Base-by-base conservation (phyloP, 768 basidiomycete species). In the Russula ochroleuca region DNA sequence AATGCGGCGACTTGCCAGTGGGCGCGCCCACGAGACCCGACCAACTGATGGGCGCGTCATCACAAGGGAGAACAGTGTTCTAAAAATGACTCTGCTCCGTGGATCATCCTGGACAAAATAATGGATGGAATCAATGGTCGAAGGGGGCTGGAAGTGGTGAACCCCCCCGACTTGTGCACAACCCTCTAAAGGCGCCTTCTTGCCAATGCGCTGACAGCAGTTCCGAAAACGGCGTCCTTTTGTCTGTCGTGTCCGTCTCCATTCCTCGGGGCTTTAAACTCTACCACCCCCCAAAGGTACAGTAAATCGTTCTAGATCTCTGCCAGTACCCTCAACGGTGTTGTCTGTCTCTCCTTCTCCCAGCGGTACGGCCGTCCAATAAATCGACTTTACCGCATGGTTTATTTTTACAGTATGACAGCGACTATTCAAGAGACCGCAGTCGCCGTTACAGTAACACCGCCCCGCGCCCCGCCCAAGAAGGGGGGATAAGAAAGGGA, bases 141-240 rank as follows among this genome's bases (percentile, higher is more conserved):
- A 31, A 38, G 41, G 40, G 17, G 41, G n/a, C 3, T n/a, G 43
- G n/a, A n/a, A 37, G 14, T 35, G 7, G 17, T 37, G 33, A 28
- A 35, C 28, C 33, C 11, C 33, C 11, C 51, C 51, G 6, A n/a
- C 31, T 23, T 11, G 4, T 11, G 15, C 40, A 17, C 40, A 41
- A 51, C 17, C 50, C 37, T 37, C 45, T 28, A 13, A 47, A 38
- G 45, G 57, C 37, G 45, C 37, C 45, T 45, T 25, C 21, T 55
- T 48, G 21, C 23, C 45, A 14, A 11, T 5, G 45, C 45, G 45
- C 21, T 41, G 50, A 64, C 52, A 31, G 38, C 38, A 25, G 41
- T 48, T 55, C 63, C 52, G 38, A 41, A 64, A 35, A 54, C 38
- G 38, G 57, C 49, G 58, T 48, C 54, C 63, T n/a, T 49, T 45